phyloP scores from a whole-genome alignment of 2,329 filamentous ascomycete genomes.

The Parastagonospora avenae region DNA sequence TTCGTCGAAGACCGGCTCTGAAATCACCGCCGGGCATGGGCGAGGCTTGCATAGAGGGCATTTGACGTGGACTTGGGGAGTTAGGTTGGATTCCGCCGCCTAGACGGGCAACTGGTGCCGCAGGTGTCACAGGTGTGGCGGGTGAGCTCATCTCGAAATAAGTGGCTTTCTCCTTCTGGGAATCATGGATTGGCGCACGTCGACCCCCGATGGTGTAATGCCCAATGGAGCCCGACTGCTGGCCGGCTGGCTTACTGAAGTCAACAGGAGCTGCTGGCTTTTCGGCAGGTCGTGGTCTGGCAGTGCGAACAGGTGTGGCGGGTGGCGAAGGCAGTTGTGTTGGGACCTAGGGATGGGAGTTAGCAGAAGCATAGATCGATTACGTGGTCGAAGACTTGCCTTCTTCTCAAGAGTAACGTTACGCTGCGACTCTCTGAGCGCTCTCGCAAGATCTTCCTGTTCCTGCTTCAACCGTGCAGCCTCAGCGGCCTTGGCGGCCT shows the following conservation, averaged over 20 bases:
- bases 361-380: neutral
- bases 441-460: conserved; percentile 12
- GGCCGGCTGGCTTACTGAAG: conserved; percentile 19
- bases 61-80: conserved; percentile 11
- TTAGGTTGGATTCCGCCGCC: conserved; percentile 14
- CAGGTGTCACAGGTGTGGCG: conserved; percentile 8
- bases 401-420: conserved; percentile 5
- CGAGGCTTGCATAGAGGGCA: conserved; percentile 5
- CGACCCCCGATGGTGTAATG: conserved; percentile 27
- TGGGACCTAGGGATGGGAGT: conserved; percentile 4
- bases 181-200: conserved; percentile 25
- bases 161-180: conserved; percentile 20
- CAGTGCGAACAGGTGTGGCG: conserved; percentile 2
- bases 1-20: conserved; percentile 2
- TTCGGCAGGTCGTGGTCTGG: conserved; percentile 11
- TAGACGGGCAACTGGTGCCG: conserved; percentile 22
- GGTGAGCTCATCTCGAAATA: conserved; percentile 7
- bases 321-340: conserved; percentile 3
- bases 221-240: conserved; percentile 19
- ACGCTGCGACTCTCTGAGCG: conserved; percentile 6
- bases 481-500: conserved; percentile 9
- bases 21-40: conserved; percentile 3
- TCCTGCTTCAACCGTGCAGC: conserved; percentile 2
- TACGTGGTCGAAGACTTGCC: conserved; percentile 2
- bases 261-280: conserved; percentile 14